Evolutionary conservation across 331 rosid species (phyloP).

Genomic region (Malus hybrid): DNA sequence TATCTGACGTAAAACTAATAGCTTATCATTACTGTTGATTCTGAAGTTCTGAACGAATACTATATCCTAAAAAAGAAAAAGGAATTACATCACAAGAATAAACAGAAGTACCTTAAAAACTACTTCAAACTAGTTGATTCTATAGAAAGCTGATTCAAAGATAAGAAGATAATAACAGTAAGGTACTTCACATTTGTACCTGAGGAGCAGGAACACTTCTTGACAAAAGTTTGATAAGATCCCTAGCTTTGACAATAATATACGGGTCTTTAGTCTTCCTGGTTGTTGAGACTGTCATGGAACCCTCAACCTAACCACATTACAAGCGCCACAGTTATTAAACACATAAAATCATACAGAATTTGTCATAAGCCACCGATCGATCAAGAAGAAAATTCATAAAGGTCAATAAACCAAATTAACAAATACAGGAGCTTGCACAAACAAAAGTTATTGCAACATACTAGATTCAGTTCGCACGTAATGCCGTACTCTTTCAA

Average conservation of each 20-base stretch:
- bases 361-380: not conserved
- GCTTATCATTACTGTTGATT: not conserved
- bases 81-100: not conserved
- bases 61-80: not conserved
- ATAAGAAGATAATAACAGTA: not conserved
- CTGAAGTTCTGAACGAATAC: not conserved
- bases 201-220: slow-evolving; percentile 93
- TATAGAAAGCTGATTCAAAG: not conserved
- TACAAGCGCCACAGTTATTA: not conserved
- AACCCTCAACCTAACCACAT: slow-evolving; percentile 60
- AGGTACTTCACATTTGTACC: slow-evolving; percentile 26
- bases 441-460: not conserved
- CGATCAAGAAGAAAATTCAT: not conserved
- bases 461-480: slow-evolving; percentile 63
- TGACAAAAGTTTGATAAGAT: slow-evolving; percentile 81
- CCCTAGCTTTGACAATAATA: slow-evolving; percentile 82
- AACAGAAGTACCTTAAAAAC: not conserved
- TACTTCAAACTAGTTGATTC: not conserved
- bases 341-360: not conserved
- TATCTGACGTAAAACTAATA: not conserved
- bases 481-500: slow-evolving; percentile 48
- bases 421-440: not conserved
- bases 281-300: slow-evolving; percentile 90
- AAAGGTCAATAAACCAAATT: not conserved
- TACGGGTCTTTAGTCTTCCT: slow-evolving; percentile 81